Evolutionary conservation across 2,329 filamentous ascomycete genomes (phyloP).

Genomic region (Colletotrichum falcatum): DNA sequence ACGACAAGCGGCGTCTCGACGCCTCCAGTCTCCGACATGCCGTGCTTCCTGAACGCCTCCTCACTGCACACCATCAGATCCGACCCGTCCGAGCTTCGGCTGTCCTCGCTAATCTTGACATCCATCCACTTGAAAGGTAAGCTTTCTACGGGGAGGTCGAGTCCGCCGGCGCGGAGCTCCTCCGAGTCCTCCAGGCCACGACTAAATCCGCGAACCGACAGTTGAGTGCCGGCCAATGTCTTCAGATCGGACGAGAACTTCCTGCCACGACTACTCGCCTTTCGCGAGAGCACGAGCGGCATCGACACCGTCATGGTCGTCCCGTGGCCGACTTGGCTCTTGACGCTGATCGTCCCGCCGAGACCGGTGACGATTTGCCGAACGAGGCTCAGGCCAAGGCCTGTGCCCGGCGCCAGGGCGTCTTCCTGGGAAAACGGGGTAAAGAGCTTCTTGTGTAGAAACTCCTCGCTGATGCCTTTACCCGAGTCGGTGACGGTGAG

Average conservation of each 20-base stretch:
- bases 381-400: slow-evolving; percentile 72
- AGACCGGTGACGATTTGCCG: slow-evolving; percentile 66
- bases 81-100: slow-evolving; percentile 23
- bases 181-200: slow-evolving; percentile 43
- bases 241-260: slow-evolving; percentile 38
- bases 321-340: slow-evolving; percentile 62
- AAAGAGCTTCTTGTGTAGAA: slow-evolving; percentile 67
- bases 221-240: neutral
- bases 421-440: slow-evolving; percentile 73
- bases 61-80: slow-evolving; percentile 48
- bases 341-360: slow-evolving; percentile 67
- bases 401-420: slow-evolving; percentile 66
- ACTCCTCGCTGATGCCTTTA: slow-evolving; percentile 71
- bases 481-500: slow-evolving; percentile 71
- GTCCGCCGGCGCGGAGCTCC: slow-evolving; percentile 40
- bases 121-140: slow-evolving; percentile 49
- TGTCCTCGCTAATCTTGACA: slow-evolving; percentile 45
- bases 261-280: slow-evolving; percentile 5
- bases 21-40: slow-evolving; percentile 40
- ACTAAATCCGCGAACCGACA: slow-evolving; percentile 35
- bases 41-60: slow-evolving; percentile 42
- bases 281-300: slow-evolving; percentile 48
- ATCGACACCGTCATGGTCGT: slow-evolving; percentile 64
- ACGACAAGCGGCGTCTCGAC: slow-evolving; percentile 39
- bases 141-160: slow-evolving; percentile 44